Evolutionary conservation across 2,329 filamentous ascomycete genomes (phyloP).

Genomic region (Aspergillus terreus): DNA sequence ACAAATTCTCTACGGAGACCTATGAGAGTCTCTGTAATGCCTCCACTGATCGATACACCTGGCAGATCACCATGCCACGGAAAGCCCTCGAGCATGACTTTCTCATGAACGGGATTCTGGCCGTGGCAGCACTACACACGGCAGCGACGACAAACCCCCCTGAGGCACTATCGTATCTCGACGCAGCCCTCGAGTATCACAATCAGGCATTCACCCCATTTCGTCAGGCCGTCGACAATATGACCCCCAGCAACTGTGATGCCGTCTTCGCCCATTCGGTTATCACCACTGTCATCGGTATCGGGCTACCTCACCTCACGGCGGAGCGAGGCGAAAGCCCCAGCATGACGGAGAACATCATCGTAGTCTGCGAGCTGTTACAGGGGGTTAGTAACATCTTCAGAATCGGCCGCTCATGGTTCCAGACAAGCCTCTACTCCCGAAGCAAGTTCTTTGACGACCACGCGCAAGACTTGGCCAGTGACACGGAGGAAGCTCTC

Average conservation of each 20-base stretch:
- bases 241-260: slow-evolving; percentile 35
- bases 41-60: slow-evolving; percentile 29
- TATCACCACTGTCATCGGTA: slow-evolving; percentile 33
- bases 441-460: slow-evolving; percentile 44
- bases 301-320: slow-evolving; percentile 33
- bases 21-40: slow-evolving; percentile 41
- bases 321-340: slow-evolving; percentile 24
- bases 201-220: slow-evolving; percentile 33
- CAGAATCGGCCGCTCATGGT: slow-evolving; percentile 29
- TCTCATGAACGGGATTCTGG: slow-evolving; percentile 40
- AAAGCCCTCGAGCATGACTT: slow-evolving; percentile 40
- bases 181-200: slow-evolving; percentile 35
- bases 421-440: slow-evolving; percentile 53
- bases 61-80: slow-evolving; percentile 40
- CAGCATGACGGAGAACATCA: slow-evolving; percentile 34
- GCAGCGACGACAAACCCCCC: slow-evolving; percentile 29
- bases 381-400: slow-evolving; percentile 35
- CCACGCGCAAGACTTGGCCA: slow-evolving; percentile 22
- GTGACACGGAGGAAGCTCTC: slow-evolving; percentile 24
- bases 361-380: slow-evolving; percentile 33
- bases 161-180: slow-evolving; percentile 31
- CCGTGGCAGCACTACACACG: slow-evolving; percentile 38
- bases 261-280: slow-evolving; percentile 36
- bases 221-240: slow-evolving; percentile 30
- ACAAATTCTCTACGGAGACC: slow-evolving; percentile 48